Percentiles rank a stretch among this genome's conserved stretches.
These are phyloP conservation scores for Coix lacrymajobi DNA, from an alignment of 176 grass and related monocot species.

Conservation along the genomic window DNA sequence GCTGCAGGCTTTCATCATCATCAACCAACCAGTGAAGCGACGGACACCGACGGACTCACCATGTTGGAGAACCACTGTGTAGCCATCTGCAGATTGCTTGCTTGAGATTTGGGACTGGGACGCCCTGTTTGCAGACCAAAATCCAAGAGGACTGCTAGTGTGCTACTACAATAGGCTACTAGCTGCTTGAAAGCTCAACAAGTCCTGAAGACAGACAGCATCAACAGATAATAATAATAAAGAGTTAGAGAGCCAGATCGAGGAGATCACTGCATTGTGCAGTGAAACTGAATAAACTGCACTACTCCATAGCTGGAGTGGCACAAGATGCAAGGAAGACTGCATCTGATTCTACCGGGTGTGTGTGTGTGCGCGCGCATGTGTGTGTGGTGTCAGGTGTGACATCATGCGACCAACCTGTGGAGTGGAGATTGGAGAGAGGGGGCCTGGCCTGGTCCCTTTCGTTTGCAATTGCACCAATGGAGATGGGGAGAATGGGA, in stretches of 20 bases:
- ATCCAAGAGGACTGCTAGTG: constrained; percentile 21
- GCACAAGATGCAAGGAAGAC: constrained; percentile 10
- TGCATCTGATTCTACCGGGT: not conserved
- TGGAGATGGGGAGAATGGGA: not conserved
- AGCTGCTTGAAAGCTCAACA: not conserved
- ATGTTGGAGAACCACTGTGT: constrained; percentile 77
- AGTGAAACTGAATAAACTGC: not conserved
- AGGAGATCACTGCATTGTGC: not conserved
- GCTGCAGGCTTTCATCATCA: not conserved
- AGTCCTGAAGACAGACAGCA: constrained; percentile 5
- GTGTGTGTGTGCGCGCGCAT: not conserved
- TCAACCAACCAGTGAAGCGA: too few relatives aligned
- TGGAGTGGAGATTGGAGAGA: constrained; percentile 18
- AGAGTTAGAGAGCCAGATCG: not conserved
- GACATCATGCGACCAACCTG: constrained; percentile 31
- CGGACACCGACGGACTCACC: constrained; percentile 27
- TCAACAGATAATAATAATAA: not conserved
- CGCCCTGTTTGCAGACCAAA: not conserved
- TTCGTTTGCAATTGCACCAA: constrained; percentile 39
- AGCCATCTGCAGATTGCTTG: constrained; percentile 42
- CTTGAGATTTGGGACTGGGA: not conserved
- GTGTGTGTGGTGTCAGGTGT: constrained; percentile 1
- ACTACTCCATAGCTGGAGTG: not conserved
- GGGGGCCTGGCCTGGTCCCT: constrained; percentile 40
- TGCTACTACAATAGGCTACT: not conserved